These are phyloP conservation scores for Sanguinoderma infundibulare DNA, from an alignment of 1,284 basidiomycete genomes.

Conservation along the genomic window DNA sequence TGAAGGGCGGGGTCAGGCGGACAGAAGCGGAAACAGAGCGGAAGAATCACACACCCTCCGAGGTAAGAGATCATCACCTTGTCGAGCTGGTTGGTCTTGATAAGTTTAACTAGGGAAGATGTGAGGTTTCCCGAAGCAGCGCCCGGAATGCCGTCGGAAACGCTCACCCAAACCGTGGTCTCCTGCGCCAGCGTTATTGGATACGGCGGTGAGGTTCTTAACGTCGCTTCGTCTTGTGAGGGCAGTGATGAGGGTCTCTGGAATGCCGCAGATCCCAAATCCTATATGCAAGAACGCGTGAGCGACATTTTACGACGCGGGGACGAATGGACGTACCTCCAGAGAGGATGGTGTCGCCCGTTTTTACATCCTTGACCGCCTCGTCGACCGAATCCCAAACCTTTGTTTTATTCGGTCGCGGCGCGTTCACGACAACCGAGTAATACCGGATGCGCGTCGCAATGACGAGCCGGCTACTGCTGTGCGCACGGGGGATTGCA, in stretches of 20 bases:
- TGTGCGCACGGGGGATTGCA: slow-evolving; percentile 29
- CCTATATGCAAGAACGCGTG: slow-evolving; percentile 46
- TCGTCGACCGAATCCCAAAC: slow-evolving; percentile 82
- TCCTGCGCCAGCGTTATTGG: slow-evolving; percentile 88
- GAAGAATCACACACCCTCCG: slow-evolving; percentile 57
- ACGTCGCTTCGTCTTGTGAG: slow-evolving; percentile 75
- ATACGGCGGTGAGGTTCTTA: slow-evolving; percentile 77
- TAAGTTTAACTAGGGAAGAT: slow-evolving; percentile 64
- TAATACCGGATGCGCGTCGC: slow-evolving; percentile 33
- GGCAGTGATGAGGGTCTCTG: slow-evolving; percentile 85
- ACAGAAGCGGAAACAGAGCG: neutral
- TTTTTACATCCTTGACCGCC: slow-evolving; percentile 82
- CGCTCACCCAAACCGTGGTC: slow-evolving; percentile 79
- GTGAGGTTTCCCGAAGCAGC: slow-evolving; percentile 17
- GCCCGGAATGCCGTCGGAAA: slow-evolving; percentile 3
- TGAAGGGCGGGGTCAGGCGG: slow-evolving; percentile 3
- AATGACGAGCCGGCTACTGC: slow-evolving; percentile 23
- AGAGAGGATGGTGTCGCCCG: slow-evolving; percentile 77
- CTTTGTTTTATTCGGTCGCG: slow-evolving; percentile 63
- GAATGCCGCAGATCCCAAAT: slow-evolving; percentile 78
- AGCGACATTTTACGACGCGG: neutral
- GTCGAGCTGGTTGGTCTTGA: slow-evolving; percentile 76
- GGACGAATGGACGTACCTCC: slow-evolving; percentile 60
- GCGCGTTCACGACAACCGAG: slow-evolving; percentile 35
- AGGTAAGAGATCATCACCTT: slow-evolving; percentile 90